Conservation (phyloP, 2,329 filamentous ascomycete species). For the Penicillium expansum region DNA sequence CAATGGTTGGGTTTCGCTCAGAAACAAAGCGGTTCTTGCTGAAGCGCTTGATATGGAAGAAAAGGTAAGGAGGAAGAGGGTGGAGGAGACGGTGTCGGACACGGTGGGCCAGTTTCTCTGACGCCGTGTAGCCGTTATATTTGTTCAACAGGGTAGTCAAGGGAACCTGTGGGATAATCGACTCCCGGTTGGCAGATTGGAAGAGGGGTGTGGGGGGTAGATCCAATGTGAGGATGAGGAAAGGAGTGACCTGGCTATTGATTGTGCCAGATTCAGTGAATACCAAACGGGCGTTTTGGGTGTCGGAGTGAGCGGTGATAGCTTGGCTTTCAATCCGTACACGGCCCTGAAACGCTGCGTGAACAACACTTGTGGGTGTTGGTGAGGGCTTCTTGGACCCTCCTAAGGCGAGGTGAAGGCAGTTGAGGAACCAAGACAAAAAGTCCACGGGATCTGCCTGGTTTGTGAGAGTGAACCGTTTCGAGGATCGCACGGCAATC, state of each 20-base stretch:
- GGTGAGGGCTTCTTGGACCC: constrained; percentile 83
- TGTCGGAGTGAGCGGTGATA: constrained; percentile 87
- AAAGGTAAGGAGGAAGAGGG: constrained; percentile 83
- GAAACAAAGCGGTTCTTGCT: constrained; percentile 93
- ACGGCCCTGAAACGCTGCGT: constrained; percentile 89
- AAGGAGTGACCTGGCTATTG: constrained; percentile 72
- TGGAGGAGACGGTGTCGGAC: constrained; percentile 87
- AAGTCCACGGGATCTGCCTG: constrained; percentile 98
- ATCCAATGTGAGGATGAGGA: constrained; percentile 89
- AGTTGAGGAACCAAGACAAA: constrained; percentile 95
- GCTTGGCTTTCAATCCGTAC: constrained; percentile 90
- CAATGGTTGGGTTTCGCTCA: constrained; percentile 95
- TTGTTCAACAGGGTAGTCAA: constrained; percentile 81
- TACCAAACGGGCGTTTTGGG: constrained; percentile 73
- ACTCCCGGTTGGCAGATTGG: constrained; percentile 89
- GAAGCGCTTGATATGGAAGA: constrained; percentile 97
- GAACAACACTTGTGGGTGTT: constrained; percentile 67
- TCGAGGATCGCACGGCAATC: constrained; percentile 82
- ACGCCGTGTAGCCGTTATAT: constrained; percentile 83
- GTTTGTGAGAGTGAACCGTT: constrained; percentile 83
- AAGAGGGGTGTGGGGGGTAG: constrained; percentile 89
- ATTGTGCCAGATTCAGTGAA: constrained; percentile 89
- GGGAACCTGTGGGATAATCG: constrained; percentile 81
- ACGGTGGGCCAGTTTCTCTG: constrained; percentile 84
- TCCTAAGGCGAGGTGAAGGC: constrained; percentile 85